Conservation (phyloP, 306 rosid genomes). For the Malus sieversii region DNA sequence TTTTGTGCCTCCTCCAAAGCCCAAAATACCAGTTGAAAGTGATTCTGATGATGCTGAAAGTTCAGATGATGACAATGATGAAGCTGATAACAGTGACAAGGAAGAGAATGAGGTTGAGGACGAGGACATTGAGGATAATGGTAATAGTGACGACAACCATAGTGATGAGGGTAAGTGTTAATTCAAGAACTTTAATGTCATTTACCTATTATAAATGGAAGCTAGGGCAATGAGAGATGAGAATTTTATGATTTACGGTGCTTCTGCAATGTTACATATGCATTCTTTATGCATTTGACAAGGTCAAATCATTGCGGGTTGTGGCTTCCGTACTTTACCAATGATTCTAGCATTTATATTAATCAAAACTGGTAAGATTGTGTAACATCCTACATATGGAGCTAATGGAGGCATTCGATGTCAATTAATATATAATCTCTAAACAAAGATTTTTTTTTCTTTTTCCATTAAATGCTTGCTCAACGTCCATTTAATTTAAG, state of each 20-base stretch:
- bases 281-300: not conserved
- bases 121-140: conserved; percentile 36
- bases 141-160: conserved; percentile 44
- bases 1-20: conserved; percentile 64
- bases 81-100: conserved; percentile 27
- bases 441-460: no score
- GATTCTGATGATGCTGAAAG: conserved; percentile 41
- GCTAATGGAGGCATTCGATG: not conserved
- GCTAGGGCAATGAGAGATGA: not conserved
- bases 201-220: not conserved
- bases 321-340: not conserved
- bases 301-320: not conserved
- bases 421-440: not conserved
- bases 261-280: not conserved
- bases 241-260: not conserved
- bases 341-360: not conserved
- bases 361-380: not conserved
- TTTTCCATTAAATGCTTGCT: not conserved
- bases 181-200: not conserved
- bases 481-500: not conserved
- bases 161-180: conserved; percentile 60
- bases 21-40: conserved; percentile 55
- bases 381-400: not conserved
- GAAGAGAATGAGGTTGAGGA: conserved; percentile 51
- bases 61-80: conserved; percentile 31